Evolutionary conservation across 331 rosid genomes (phyloP), one percentile per base, ranked within the genome.

Genomic region (Acacia concinna): DNA sequence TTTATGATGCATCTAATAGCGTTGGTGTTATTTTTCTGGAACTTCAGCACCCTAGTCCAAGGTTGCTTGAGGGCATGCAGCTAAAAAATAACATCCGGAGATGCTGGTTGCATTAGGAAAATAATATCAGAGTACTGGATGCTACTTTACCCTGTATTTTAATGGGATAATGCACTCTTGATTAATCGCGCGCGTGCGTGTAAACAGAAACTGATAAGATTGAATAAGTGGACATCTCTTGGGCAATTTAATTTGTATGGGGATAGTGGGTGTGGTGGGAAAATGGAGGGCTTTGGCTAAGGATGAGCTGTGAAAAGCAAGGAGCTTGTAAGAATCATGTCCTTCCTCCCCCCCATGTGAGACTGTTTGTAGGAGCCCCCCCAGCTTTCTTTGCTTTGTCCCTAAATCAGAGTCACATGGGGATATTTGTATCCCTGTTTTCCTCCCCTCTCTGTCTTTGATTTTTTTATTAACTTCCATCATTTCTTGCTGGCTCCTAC

Each of bases 371-470:
- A 81, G 79, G 86, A 87, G 87, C 79, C 83, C 84, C 83, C 84
- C 82, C 85, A 81, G 85, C 93, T 82, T 87, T 82, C 82, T 80
- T 87, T 91, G 88, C 94, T 86, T 94, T 94, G 88, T 88, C 91
- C 75, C 91, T 90, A 87, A 90, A 90, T 90, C 90, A 88, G 31
- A 73, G 88, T 90, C 96, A 91, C 97, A 92, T 94, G 98, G 90
- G 81, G 64, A 47, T 76, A 72, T 81, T 82, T 85, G 38, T 84
- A 81, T 66, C 77, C 78, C 63, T 68, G 54, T 72, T 32, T 80
- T 34, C 25, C 85, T 78, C 78, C 64, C 23, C 71, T 68, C 77
- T 81, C 73, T 60, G 84, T 79, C 83, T 79, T 81, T 73, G 28
- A 73, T 57, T 6, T 74, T 79, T 68, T 68, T 23, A 76, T 56